A percentile compares a stretch with the other conserved stretches of the same genome.
Conservation (phyloP, 2,329 filamentous ascomycete species). For the Talaromyces rugulosus region DNA sequence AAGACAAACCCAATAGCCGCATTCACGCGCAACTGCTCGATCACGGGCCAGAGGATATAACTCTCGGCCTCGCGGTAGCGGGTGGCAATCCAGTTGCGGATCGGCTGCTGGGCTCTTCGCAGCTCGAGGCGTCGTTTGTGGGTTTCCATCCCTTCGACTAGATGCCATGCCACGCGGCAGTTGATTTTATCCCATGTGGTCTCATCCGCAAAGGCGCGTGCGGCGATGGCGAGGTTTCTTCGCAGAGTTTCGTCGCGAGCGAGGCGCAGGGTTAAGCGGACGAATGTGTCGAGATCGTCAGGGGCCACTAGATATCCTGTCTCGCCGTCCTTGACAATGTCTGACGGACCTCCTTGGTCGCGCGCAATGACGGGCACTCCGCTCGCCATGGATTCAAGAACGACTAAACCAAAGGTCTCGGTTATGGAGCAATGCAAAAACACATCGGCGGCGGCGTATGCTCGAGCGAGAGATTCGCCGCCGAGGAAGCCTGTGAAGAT, state of each 20-base stretch:
- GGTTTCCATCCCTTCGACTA: constrained; percentile 47
- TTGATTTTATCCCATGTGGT: constrained; percentile 70
- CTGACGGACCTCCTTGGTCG: constrained; percentile 65
- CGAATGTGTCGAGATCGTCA: constrained; percentile 56
- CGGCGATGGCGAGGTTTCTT: constrained; percentile 42
- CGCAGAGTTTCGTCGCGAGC: constrained; percentile 45
- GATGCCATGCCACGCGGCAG: constrained; percentile 63
- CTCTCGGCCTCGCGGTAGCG: constrained; percentile 16
- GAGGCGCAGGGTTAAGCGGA: constrained; percentile 50
- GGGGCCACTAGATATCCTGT: constrained; percentile 61
- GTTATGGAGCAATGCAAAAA: constrained; percentile 69
- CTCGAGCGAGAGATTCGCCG: constrained; percentile 58
- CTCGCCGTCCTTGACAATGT: constrained; percentile 58
- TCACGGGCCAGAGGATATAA: constrained; percentile 14
- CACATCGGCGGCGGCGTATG: constrained; percentile 65
- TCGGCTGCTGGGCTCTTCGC: constrained; percentile 11
- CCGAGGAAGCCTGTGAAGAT: constrained; percentile 64
- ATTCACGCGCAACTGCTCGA: constrained; percentile 25
- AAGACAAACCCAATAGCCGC: constrained; percentile 30
- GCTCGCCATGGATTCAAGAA: constrained; percentile 67
- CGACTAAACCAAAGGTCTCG: constrained; percentile 68
- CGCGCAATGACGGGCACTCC: constrained; percentile 65
- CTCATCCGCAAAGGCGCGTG: constrained; percentile 55
- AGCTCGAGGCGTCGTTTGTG: constrained; percentile 16
- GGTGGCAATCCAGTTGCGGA: constrained; percentile 19